These are phyloP conservation scores for Sedum album DNA, from an alignment of 164 flowering plant genomes.

Conservation along the genomic window DNA sequence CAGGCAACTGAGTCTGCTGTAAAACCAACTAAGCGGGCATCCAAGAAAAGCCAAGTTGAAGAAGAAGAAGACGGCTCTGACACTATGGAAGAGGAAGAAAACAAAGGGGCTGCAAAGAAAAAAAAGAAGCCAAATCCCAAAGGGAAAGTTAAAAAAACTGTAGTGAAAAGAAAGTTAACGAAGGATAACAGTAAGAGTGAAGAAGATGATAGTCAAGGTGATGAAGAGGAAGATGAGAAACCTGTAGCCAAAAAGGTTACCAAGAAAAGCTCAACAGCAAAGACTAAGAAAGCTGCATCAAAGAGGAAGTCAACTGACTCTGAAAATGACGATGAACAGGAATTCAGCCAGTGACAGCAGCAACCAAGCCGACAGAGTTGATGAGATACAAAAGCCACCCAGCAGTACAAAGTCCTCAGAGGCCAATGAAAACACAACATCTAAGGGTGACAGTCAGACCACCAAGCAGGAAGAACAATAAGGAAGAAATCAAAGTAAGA, in stretches of 20 bases:
- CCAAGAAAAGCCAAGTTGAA: slow-evolving; percentile 18
- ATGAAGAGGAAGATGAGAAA: slow-evolving; percentile 14
- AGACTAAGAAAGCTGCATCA: slow-evolving; percentile 18
- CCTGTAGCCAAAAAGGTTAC: slow-evolving; percentile 17
- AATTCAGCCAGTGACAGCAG: slow-evolving; percentile 1
- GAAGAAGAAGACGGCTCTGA: slow-evolving; percentile 16
- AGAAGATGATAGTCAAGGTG: slow-evolving; percentile 10
- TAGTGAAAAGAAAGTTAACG: slow-evolving; percentile 32
- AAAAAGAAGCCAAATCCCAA: slow-evolving; percentile 23
- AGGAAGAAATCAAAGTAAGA: slow-evolving; percentile 25
- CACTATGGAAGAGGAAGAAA: slow-evolving; percentile 20
- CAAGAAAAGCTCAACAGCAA: slow-evolving; percentile 19
- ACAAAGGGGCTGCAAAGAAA: slow-evolving; percentile 19
- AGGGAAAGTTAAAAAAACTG: slow-evolving; percentile 19
- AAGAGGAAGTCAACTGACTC: slow-evolving; percentile 33
- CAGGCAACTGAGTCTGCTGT: slow-evolving; percentile 33
- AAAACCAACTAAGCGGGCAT: slow-evolving; percentile 29
- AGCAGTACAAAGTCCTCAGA: not conserved
- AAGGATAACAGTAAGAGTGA: slow-evolving; percentile 15
- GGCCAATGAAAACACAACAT: not conserved
- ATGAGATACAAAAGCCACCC: not conserved
- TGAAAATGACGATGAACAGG: slow-evolving; percentile 1
- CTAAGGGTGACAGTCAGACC: slow-evolving; percentile 11
- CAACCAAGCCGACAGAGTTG: not conserved
- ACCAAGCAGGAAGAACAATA: slow-evolving; percentile 15